Evolutionary conservation across 2,329 filamentous ascomycete genomes (phyloP).

Genomic region (Trichothecium sympodiale): DNA sequence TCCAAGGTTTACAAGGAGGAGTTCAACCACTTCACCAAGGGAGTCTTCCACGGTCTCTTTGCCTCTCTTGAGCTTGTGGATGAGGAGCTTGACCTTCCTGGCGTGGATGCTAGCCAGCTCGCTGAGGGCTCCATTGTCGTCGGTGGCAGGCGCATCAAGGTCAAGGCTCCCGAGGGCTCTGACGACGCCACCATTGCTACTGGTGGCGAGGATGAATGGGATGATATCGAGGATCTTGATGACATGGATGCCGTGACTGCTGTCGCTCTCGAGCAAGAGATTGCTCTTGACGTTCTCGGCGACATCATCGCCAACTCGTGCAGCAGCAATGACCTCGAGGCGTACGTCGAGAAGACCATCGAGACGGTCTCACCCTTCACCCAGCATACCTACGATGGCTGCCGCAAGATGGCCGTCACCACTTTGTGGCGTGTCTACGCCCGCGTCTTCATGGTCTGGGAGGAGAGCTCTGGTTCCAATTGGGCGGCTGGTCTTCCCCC

Average conservation of each 20-base stretch:
- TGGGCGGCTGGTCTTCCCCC: constrained; percentile 84
- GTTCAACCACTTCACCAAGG: constrained; percentile 67
- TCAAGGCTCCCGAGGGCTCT: constrained; percentile 45
- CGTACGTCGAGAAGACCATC: constrained; percentile 82
- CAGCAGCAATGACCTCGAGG: constrained; percentile 57
- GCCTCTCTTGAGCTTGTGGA: constrained; percentile 80
- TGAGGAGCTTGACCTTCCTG: constrained; percentile 73
- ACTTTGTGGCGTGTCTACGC: constrained; percentile 92
- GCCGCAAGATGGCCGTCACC: constrained; percentile 81
- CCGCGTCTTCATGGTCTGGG: constrained; percentile 78
- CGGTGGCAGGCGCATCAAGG: constrained; percentile 76
- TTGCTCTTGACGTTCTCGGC: constrained; percentile 87
- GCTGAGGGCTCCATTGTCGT: constrained; percentile 68
- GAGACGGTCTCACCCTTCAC: constrained; percentile 69
- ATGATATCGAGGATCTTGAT: constrained; percentile 72
- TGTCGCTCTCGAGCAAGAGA: constrained; percentile 91
- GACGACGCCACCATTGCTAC: constrained; percentile 44
- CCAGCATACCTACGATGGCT: constrained; percentile 86
- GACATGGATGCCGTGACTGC: constrained; percentile 77
- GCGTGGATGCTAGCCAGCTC: constrained; percentile 43
- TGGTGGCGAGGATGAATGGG: constrained; percentile 41
- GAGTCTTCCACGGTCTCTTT: constrained; percentile 70
- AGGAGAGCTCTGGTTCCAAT: constrained; percentile 63
- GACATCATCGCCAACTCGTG: constrained; percentile 86
- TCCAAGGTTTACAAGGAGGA: constrained; percentile 86